Evolutionary conservation across 352 stramenopile genomes (phyloP), one percentile per base, ranked within the genome.

Genomic region (Phytopythium cucurbitacearum): DNA sequence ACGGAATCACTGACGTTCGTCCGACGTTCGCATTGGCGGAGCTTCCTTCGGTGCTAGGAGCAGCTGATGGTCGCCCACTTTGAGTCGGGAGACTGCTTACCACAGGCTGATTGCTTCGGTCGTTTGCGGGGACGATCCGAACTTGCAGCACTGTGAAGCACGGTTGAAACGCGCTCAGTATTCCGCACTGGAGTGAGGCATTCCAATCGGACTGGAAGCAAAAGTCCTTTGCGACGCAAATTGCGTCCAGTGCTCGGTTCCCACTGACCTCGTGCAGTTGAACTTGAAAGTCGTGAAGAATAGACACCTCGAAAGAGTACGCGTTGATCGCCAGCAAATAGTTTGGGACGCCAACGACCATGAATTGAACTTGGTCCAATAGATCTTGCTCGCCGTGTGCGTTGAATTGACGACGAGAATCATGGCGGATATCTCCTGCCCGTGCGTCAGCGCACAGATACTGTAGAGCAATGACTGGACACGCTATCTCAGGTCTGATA

Each of bases 141-240:
- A 63, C 49, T 49, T 56, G 36, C 11, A 80, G 34, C 36, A 67
- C 64, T 6, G 80, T 93, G 37, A 89, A 78, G 35, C 73, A 87
- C 10, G 80, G 82, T 51, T 78, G 55, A 41, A 93, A 93, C 0
- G 80, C 82, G 43, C 78, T 89, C 21, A 80, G 39, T 13, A 87
- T 50, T 7, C 80, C 78, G 42, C 76, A 89, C 4, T 59, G 53
- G 8, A 64, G 43, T 54, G 33, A 51, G 36, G 12, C 33, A 38
- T 61, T 28, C 21, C 21, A 28, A 28, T 28, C 21, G 21, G 21
- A 48, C 57, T 80, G 56, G 11, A 91, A 81, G 39, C 64, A 78
- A 11, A 84, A 65, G 4, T 90, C 71, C 43, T 80, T 82, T 3
- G 79, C 81, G 7, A 89, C 61, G 4, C 65, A 61, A 28, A 90